These are phyloP conservation scores for Sporobolomyces phaffii DNA, from an alignment of 768 basidiomycete genomes.

Conservation along the genomic window DNA sequence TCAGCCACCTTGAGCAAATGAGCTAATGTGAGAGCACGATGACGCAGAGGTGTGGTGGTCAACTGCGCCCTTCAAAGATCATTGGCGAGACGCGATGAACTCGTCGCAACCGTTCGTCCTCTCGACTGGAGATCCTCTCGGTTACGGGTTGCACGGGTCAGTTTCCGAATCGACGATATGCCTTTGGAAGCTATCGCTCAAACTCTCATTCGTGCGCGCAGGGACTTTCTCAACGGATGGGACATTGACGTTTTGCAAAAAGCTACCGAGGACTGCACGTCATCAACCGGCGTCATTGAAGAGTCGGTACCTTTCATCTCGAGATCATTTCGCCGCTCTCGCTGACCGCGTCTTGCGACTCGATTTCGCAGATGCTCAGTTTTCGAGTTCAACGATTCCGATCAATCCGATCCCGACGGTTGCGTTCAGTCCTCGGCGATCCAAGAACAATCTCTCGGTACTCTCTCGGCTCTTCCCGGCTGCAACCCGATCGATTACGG, in stretches of 20 bases:
- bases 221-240: conserved; percentile 39
- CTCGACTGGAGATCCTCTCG: conserved; percentile 30
- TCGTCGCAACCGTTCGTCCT: conserved; percentile 26
- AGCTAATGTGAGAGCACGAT: too few relatives aligned
- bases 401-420: neutral
- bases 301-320: neutral
- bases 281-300: conserved; percentile 23
- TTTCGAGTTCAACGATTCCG: conserved; percentile 18
- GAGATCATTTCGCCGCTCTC: too few relatives aligned
- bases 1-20: too few relatives aligned
- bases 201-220: too few relatives aligned
- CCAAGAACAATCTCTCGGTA: conserved; percentile 1
- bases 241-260: conserved; percentile 31
- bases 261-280: conserved; percentile 37
- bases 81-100: conserved; percentile 17
- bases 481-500: conserved; percentile 28
- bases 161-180: neutral
- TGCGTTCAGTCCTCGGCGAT: conserved; percentile 3
- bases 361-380: conserved; percentile 17
- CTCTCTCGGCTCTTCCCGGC: conserved; percentile 20
- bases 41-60: conserved; percentile 25
- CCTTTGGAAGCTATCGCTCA: too few relatives aligned
- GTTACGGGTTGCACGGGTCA: conserved; percentile 28
- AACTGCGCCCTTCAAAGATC: conserved; percentile 21
- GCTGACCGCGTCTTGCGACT: neutral